Base-by-base conservation (phyloP, 2,329 filamentous ascomycete species). In the Exophiala sideris region DNA sequence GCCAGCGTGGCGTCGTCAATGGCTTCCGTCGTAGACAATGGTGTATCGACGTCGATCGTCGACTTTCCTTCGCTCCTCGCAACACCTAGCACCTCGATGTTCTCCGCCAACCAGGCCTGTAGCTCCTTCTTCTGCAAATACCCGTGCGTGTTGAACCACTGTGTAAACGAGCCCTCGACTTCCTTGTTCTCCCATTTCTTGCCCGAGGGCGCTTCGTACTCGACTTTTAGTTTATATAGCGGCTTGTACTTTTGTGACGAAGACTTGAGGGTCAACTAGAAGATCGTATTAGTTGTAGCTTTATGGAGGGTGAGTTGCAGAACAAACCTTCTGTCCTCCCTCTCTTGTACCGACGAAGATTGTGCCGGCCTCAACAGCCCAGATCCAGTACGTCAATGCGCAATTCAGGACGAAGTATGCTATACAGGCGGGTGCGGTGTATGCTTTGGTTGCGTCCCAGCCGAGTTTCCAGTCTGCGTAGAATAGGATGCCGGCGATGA, bases 401-500 rank as follows among this genome's bases (percentile, higher is more conserved):
- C 81, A 79, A 69, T 96, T 97, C 47, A 99, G 74, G 2, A 88
- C 48, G 39, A 89, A 85, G 76, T 99, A 99, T 12, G 86, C 68
- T 9, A 79, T 78, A 3, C 97, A 92, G 3, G 94, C 92, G 36
- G 79, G 81, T 2, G 88, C 81, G 0, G 92, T 95, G 76, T 85
- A 92, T 60, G 80, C 75, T 72, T 94, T 95, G 14, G 91, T 96
- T 57, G 74, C 77, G 60, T 96, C 89, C 80, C 94, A 97, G 64
- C 91, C 92, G 45, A 91, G 78, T 68, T 89, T 89, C 76, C 90
- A 95, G 79, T 99, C 94, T 76, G 90, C 91, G 59, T 83, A 84
- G 78, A 97, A 97, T 65, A 89, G 91, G 57, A 84, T 87, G 18
- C 80, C 91, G 14, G 90, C 87, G 58, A 96, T 84, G 55, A 80